Percentiles rank a stretch among this genome's conserved stretches.
These are phyloP conservation scores for Sequoiadendron giganteum DNA, from an alignment of 75 land plant genomes.

Conservation along the genomic window DNA sequence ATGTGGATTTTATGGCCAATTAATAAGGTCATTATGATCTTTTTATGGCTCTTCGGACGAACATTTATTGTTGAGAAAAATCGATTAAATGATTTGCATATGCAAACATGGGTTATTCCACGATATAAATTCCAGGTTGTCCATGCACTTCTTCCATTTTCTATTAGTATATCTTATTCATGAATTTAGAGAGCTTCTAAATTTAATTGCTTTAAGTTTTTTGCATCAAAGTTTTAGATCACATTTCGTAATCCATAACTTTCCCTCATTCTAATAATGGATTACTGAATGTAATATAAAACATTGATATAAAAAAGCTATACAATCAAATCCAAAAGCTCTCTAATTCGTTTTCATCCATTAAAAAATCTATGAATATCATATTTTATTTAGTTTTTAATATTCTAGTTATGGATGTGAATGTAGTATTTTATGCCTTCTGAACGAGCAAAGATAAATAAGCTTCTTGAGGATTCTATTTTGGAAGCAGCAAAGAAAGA, in stretches of 20 bases:
- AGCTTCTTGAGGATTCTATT: constrained; percentile 63
- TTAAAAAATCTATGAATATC: too few species aligned
- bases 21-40: constrained; percentile 27
- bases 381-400: neutral
- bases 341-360: too few species aligned
- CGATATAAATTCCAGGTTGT: constrained; percentile 56
- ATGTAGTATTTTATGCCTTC: constrained; percentile 47
- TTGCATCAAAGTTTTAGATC: too few species aligned
- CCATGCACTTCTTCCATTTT: too few species aligned
- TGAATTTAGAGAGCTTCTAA: too few species aligned
- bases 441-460: constrained; percentile 46
- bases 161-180: too few species aligned
- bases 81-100: constrained; percentile 33
- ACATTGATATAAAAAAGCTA: too few species aligned
- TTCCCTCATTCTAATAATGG: too few species aligned
- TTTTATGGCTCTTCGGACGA: constrained; percentile 35
- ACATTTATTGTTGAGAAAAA: constrained; percentile 62
- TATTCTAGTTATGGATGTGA: neutral
- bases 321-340: too few species aligned
- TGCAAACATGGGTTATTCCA: constrained; percentile 81
- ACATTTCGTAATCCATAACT: too few species aligned
- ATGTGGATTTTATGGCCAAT: constrained; percentile 61
- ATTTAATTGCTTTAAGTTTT: too few species aligned
- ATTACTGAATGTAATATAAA: too few species aligned
- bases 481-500: constrained; percentile 56